Evolutionary conservation across 78 protist genomes (phyloP).

Genomic region (Tieghemostelium lacteum): DNA sequence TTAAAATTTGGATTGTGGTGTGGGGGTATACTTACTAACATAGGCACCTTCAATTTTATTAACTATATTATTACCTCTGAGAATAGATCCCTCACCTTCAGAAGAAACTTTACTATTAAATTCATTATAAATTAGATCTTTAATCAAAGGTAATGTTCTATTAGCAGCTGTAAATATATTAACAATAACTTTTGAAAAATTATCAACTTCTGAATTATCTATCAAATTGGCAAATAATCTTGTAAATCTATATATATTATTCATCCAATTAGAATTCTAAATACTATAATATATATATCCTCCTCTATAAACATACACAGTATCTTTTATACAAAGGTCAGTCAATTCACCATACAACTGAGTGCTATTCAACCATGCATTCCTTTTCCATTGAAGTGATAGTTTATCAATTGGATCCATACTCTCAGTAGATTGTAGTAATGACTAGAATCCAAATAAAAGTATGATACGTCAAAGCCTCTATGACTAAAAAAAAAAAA

Average conservation of each 20-base stretch:
- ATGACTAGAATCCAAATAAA: too few relatives aligned
- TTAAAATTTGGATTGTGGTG: not conserved
- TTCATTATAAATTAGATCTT: slow-evolving; percentile 56
- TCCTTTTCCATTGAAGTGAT: slow-evolving; percentile 39
- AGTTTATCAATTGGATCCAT: not conserved
- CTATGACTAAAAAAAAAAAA: too few relatives aligned
- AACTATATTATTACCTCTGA: slow-evolving; percentile 73
- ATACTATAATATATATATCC: too few relatives aligned
- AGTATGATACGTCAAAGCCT: too few relatives aligned
- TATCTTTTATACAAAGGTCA: slow-evolving; percentile 42
- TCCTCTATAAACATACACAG: slow-evolving; percentile 8
- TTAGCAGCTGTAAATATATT: slow-evolving; percentile 61
- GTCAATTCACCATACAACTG: slow-evolving; percentile 63
- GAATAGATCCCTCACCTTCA: slow-evolving; percentile 66
- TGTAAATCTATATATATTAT: slow-evolving; percentile 36
- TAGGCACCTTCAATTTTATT: slow-evolving; percentile 82
- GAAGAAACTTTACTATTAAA: slow-evolving; percentile 36
- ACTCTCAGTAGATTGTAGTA: too few relatives aligned
- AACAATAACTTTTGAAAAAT: slow-evolving; percentile 63
- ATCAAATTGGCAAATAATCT: slow-evolving; percentile 58
- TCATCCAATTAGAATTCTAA: not conserved
- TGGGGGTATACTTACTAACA: slow-evolving; percentile 4
- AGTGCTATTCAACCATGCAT: slow-evolving; percentile 51
- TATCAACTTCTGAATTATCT: slow-evolving; percentile 75
- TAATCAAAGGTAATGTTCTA: slow-evolving; percentile 73